Conservation (phyloP, 2,329 filamentous ascomycete genomes). For the Phoma sp. region DNA sequence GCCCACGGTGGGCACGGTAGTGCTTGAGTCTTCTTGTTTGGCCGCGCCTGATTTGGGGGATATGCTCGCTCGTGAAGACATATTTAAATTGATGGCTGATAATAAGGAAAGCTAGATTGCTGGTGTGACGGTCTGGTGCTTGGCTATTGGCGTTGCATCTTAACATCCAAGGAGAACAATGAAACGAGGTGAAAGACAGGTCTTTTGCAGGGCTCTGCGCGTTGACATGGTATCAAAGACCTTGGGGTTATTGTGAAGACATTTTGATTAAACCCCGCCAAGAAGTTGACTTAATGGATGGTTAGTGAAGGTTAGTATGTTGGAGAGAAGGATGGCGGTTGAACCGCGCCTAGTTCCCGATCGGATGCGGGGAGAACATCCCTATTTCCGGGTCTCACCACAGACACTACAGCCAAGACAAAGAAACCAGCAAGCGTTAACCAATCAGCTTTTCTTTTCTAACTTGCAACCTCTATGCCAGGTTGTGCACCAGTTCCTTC, state of each 20-base stretch:
- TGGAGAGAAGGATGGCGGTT: not conserved
- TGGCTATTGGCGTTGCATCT: not conserved
- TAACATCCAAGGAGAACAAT: not conserved
- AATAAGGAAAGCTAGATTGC: not conserved
- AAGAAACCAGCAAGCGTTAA: too few species aligned
- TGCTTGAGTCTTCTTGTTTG: conserved; percentile 2
- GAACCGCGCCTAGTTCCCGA: conserved; percentile 2
- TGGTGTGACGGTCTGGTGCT: not conserved
- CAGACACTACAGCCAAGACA: not conserved
- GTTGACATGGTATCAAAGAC: too few species aligned
- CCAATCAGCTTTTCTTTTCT: not conserved
- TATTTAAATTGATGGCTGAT: not conserved
- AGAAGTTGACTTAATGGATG: not conserved
- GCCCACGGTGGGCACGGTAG: conserved; percentile 6
- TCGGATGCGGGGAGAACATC: conserved; percentile 8
- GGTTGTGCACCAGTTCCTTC: conserved; percentile 22
- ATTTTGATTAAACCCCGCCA: not conserved
- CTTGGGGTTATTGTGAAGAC: not conserved
- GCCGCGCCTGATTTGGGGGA: not conserved
- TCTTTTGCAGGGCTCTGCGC: not conserved
- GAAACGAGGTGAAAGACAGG: not conserved
- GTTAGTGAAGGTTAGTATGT: not conserved
- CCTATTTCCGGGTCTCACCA: conserved; percentile 11
- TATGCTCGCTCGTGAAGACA: not conserved
- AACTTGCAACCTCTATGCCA: not conserved